These are phyloP conservation scores for Aureobasidium leucospermi DNA, from an alignment of 2,329 filamentous ascomycete species.

Conservation along the genomic window DNA sequence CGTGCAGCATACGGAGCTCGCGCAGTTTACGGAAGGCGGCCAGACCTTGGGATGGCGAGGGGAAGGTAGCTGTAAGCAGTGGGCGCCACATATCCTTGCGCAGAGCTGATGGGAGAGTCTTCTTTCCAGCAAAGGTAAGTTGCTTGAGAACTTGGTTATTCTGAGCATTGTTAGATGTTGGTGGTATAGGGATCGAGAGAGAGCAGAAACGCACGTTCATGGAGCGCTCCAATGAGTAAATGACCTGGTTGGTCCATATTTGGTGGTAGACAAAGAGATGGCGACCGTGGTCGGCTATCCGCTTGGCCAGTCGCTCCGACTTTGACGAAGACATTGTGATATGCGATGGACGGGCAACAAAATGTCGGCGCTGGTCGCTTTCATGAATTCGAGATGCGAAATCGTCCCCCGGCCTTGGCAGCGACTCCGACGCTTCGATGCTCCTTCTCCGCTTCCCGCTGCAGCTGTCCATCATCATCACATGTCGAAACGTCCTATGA, in stretches of 20 bases:
- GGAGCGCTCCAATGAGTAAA: conserved; percentile 53
- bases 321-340: conserved; percentile 1
- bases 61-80: conserved; percentile 52
- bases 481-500: neutral
- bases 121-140: conserved; percentile 57
- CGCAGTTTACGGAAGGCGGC: conserved; percentile 51
- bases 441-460: conserved; percentile 1
- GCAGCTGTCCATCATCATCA: conserved; percentile 3
- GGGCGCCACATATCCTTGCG: conserved; percentile 58
- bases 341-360: conserved; percentile 2
- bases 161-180: conserved; percentile 25
- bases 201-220: conserved; percentile 42
- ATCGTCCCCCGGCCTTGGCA: conserved; percentile 3
- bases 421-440: neutral
- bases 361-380: neutral
- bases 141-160: conserved; percentile 48
- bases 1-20: conserved; percentile 53
- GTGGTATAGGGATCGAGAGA: conserved; percentile 8
- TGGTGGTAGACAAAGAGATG: conserved; percentile 58
- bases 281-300: conserved; percentile 41
- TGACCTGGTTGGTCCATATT: conserved; percentile 55
- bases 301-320: conserved; percentile 27
- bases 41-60: conserved; percentile 42
- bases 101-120: conserved; percentile 50
- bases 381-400: neutral